phyloP scores from a whole-genome alignment of 768 basidiomycete genomes.

The Glaciozyma martinii region DNA sequence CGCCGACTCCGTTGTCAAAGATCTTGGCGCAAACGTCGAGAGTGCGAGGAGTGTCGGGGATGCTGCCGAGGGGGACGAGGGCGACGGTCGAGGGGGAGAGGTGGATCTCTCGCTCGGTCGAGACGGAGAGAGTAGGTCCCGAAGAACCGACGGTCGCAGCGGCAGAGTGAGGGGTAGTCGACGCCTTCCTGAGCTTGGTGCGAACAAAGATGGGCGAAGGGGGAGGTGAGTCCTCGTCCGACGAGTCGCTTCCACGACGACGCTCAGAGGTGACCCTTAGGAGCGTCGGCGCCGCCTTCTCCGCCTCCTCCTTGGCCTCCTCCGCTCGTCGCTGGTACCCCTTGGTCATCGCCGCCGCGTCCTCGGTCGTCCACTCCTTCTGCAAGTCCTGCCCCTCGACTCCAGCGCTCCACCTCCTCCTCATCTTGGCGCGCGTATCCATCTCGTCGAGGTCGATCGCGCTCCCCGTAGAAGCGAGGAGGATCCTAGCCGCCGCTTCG shows the following conservation, averaged over 20 bases:
- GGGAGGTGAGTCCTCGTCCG: slow-evolving; percentile 29
- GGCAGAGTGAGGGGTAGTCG: background rate
- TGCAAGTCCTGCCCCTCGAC: slow-evolving; percentile 22
- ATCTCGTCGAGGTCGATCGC: slow-evolving; percentile 9
- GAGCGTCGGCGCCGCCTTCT: slow-evolving; percentile 20
- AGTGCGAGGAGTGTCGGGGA: slow-evolving; percentile 21
- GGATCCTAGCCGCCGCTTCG: slow-evolving; percentile 41
- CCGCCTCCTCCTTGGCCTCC: slow-evolving; percentile 22
- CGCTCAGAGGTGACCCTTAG: slow-evolving; percentile 17
- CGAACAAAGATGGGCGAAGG: slow-evolving; percentile 33
- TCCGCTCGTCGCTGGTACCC: slow-evolving; percentile 21
- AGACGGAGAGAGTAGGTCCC: background rate
- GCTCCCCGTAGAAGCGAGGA: slow-evolving; percentile 36
- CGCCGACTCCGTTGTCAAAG: slow-evolving; percentile 48
- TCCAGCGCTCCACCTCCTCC: slow-evolving; percentile 15
- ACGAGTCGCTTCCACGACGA: slow-evolving; percentile 13
- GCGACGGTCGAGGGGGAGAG: slow-evolving; percentile 30
- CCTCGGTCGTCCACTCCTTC: slow-evolving; percentile 33
- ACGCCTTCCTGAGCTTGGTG: slow-evolving; percentile 17
- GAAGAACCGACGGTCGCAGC: background rate
- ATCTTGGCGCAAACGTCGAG: slow-evolving; percentile 71
- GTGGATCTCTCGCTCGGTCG: slow-evolving; percentile 14
- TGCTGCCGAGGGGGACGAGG: slow-evolving; percentile 25
- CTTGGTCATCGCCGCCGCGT: slow-evolving; percentile 31
- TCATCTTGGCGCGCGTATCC: slow-evolving; percentile 14